Evolutionary conservation across 163 green algal species (phyloP).

Genomic region (Volvox carteri): DNA sequence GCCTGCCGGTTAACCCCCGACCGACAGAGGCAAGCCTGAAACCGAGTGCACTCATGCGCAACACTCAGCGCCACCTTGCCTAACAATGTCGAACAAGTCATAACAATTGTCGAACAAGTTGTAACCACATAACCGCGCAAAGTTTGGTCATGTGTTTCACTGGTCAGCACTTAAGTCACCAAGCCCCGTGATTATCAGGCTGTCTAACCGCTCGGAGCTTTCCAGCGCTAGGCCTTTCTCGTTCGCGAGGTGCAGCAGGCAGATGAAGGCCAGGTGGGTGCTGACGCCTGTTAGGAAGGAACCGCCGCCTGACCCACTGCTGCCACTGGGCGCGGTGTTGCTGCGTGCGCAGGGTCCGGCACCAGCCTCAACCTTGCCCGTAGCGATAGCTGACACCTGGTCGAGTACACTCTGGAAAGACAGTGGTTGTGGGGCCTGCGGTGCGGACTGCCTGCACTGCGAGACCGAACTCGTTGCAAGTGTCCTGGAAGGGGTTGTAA

Average conservation of each 20-base stretch:
- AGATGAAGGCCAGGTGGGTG: constrained; percentile 97
- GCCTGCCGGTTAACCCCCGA: too few species aligned
- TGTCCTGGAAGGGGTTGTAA: constrained; percentile 9
- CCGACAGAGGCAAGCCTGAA: too few species aligned
- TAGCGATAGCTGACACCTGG: neutral
- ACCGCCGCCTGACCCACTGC: neutral
- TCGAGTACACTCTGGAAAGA: constrained; percentile 43
- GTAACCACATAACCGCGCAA: too few species aligned
- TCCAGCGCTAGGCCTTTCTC: constrained; percentile 88
- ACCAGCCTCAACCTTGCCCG: neutral
- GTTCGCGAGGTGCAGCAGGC: constrained; percentile 96
- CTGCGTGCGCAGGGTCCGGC: neutral
- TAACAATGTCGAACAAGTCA: too few species aligned
- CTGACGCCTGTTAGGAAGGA: constrained; percentile 80
- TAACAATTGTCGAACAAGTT: too few species aligned
- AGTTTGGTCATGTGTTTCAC: neutral
- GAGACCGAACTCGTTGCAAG: neutral
- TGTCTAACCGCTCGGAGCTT: constrained; percentile 53
- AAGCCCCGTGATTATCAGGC: constrained; percentile 21
- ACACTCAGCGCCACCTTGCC: too few species aligned
- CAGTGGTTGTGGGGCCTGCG: neutral
- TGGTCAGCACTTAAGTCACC: neutral
- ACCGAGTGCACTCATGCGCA: too few species aligned
- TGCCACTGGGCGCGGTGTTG: neutral
- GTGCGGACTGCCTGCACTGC: neutral